These are phyloP conservation scores for Kurtzmaniella quercitrusa DNA, from an alignment of 1,139 yeast species.

Conservation along the genomic window DNA sequence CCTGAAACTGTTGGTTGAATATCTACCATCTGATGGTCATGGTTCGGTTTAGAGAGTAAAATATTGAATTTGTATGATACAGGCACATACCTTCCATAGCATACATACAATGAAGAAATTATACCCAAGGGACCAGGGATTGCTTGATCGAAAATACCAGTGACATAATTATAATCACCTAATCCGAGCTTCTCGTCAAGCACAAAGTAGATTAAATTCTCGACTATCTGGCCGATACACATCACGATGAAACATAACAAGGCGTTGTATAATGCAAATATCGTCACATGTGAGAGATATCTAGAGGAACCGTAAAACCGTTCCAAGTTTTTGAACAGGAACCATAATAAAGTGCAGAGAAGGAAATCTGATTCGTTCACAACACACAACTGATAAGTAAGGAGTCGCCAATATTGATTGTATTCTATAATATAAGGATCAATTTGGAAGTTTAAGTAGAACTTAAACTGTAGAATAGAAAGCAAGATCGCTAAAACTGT, in stretches of 20 bases:
- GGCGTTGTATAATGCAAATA: constrained; percentile 34
- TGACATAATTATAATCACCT: background rate
- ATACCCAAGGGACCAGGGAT: constrained; percentile 64
- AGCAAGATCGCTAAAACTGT: constrained; percentile 48
- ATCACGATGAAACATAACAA: constrained; percentile 31
- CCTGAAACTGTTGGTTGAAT: background rate
- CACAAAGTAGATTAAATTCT: constrained; percentile 27
- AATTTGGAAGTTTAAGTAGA: constrained; percentile 47
- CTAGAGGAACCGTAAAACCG: constrained; percentile 61
- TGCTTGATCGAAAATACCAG: constrained; percentile 28
- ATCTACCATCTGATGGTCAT: background rate
- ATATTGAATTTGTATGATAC: constrained; percentile 57
- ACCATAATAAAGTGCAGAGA: constrained; percentile 47
- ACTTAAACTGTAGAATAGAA: constrained; percentile 55
- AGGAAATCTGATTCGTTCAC: constrained; percentile 66
- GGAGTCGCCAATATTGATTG: constrained; percentile 65
- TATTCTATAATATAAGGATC: constrained; percentile 60
- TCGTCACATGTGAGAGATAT: constrained; percentile 37
- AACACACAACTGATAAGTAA: constrained; percentile 53
- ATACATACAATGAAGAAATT: constrained; percentile 54
- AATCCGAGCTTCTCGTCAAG: constrained; percentile 10
- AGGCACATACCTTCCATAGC: constrained; percentile 58
- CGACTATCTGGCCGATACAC: constrained; percentile 33
- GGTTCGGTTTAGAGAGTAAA: constrained; percentile 20
- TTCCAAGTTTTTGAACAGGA: constrained; percentile 61